phyloP scores from a whole-genome alignment of 2,329 filamentous ascomycete genomes.

The Fusarium beomiforme region DNA sequence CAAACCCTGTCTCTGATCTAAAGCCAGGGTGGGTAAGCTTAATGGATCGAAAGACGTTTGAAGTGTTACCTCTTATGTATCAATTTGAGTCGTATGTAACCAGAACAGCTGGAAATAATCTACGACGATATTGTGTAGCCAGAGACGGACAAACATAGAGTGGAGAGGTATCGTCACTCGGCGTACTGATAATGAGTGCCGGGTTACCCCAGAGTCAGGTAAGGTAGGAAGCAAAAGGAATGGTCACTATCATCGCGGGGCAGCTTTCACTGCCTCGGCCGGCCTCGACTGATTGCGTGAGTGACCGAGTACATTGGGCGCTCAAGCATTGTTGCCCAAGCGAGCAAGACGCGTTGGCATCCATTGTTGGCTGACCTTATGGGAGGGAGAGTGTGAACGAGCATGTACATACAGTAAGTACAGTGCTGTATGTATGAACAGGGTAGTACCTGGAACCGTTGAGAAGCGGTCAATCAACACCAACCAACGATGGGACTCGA shows the following conservation, averaged over 20 bases:
- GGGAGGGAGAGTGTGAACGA: conserved; percentile 39
- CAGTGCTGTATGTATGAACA: conserved; percentile 19
- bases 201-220: conserved; percentile 44
- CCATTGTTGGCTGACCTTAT: conserved; percentile 35
- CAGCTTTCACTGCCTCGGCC: conserved; percentile 29
- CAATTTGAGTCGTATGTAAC: background rate
- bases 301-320: conserved; percentile 44
- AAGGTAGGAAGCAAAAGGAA: conserved; percentile 1
- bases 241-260: conserved; percentile 26
- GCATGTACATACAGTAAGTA: too few relatives aligned
- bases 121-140: conserved; percentile 24
- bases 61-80: conserved; percentile 14
- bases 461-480: conserved; percentile 48
- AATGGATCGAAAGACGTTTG: conserved; percentile 22
- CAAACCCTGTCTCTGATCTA: conserved; percentile 36
- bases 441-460: conserved; percentile 47
- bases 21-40: conserved; percentile 36
- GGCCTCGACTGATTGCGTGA: conserved; percentile 27
- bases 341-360: conserved; percentile 37
- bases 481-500: conserved; percentile 32
- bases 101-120: background rate
- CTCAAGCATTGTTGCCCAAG: conserved; percentile 49
- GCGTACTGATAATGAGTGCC: conserved; percentile 15
- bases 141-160: background rate
- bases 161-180: conserved; percentile 26